Evolutionary conservation across 305 asterid species (phyloP).

Genomic region (Lippia alba): DNA sequence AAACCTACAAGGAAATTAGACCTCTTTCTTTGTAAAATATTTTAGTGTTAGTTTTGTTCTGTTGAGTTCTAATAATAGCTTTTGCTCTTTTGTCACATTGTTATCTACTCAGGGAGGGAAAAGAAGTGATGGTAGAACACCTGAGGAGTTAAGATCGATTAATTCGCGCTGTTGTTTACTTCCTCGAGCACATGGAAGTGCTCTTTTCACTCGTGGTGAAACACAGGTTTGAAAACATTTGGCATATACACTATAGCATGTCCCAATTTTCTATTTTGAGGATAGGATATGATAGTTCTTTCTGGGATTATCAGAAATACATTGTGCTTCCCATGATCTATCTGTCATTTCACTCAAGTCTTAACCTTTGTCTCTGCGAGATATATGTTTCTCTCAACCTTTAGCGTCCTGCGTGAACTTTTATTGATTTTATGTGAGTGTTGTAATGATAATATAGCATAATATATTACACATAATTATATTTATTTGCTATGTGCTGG

Average conservation of each 20-base stretch:
- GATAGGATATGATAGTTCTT: conserved; percentile 8
- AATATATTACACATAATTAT: not conserved
- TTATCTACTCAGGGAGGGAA: conserved; percentile 71
- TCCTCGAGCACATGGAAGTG: conserved; percentile 99
- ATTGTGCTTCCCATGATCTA: conserved; percentile 16
- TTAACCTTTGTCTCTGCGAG: not conserved
- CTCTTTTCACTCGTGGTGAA: conserved; percentile 98
- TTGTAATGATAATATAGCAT: not conserved
- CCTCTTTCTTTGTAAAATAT: conserved; percentile 20
- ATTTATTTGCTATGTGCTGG: not conserved
- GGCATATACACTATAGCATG: not conserved
- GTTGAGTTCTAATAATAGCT: conserved; percentile 23
- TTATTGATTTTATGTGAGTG: conserved; percentile 3
- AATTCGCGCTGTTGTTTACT: conserved; percentile 86
- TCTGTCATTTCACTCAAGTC: conserved; percentile 5
- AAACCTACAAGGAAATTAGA: conserved; percentile 7
- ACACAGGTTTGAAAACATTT: conserved; percentile 71
- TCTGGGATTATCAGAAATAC: conserved; percentile 8
- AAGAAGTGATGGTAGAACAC: conserved; percentile 92
- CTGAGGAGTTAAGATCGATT: conserved; percentile 76
- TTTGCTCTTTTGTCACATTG: conserved; percentile 24
- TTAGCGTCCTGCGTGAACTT: not conserved
- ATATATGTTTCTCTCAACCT: conserved; percentile 11
- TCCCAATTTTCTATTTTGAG: conserved; percentile 4
- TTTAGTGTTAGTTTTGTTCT: conserved; percentile 16